Evolutionary conservation across 148 eudicot genomes (phyloP), one percentile per base, ranked within the genome.

Genomic region (Rhododendron vialii): DNA sequence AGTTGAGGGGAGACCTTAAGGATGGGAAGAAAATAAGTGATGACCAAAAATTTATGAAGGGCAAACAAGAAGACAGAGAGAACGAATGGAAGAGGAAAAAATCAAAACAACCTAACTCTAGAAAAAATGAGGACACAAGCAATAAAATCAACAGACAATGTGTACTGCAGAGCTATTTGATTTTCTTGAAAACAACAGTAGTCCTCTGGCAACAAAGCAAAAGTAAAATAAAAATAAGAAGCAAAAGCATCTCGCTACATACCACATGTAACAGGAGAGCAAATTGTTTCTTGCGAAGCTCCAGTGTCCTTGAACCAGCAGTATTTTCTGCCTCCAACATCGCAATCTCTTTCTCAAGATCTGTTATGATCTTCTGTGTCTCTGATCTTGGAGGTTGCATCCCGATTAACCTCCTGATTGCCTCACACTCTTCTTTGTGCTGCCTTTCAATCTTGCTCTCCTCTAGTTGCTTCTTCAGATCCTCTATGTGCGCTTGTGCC

Each of bases 341-440:
- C 5, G 93, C 92, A 82, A 95, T 95, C 91, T 97, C 98, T 86
- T 91, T 92, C 93, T 95, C 98, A 30, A 95, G 91, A 43, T 94
- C 94, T 17, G 94, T 91, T 82, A 97, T 91, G 76, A 86, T 82
- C 82, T 91, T 93, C 88, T 97, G 98, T 1, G 95, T 94, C 82
- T 93, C 93, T 17, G 94, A 92, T 84, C 99, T 91, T 36, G 99
- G 98, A 69, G 98, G 96, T 87, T 97, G 99, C 89, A 85, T 93
- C 36, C 98, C 95, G 53, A 97, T 93, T 83, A 95, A 80, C 86
- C 91, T 97, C 90, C 95, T 91, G 80, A 97, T 97, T 47, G 95
- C 89, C 92, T 97, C 98, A 87, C 99, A 95, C 88, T 97, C 98
- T 86, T 97, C 99, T 87, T 97, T 97, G 82, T 97, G 98, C 85